Conservation (phyloP, 495 filamentous ascomycete genomes). For the Letharia lupina region DNA sequence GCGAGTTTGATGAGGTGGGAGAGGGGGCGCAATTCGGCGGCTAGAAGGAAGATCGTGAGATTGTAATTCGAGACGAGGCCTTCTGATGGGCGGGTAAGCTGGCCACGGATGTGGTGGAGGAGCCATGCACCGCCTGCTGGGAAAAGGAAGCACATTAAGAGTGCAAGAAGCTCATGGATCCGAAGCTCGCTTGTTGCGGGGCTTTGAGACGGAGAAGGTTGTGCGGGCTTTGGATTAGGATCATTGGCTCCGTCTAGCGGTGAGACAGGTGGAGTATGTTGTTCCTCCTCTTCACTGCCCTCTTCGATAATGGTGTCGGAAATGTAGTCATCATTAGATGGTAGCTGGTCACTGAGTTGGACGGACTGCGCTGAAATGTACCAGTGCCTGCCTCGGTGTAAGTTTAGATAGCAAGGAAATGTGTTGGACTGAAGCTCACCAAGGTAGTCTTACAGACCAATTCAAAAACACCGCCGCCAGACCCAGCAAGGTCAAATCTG, state of each 20-base stretch:
- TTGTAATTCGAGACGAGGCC: slow-evolving; percentile 86
- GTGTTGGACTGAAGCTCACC: slow-evolving; percentile 42
- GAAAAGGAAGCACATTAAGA: slow-evolving; percentile 69
- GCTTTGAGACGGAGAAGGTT: not conserved
- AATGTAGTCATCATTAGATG: slow-evolving; percentile 9
- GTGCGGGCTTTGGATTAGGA: slow-evolving; percentile 18
- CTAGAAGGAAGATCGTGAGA: slow-evolving; percentile 86
- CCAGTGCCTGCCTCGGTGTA: slow-evolving; percentile 62
- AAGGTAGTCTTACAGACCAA: slow-evolving; percentile 86
- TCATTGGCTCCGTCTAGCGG: slow-evolving; percentile 7
- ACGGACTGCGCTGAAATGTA: slow-evolving; percentile 71
- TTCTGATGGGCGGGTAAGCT: slow-evolving; percentile 74
- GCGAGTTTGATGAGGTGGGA: slow-evolving; percentile 75
- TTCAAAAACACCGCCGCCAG: slow-evolving; percentile 82
- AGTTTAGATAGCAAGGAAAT: not conserved
- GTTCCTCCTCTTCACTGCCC: slow-evolving; percentile 39
- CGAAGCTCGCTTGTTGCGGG: slow-evolving; percentile 58
- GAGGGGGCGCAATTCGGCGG: slow-evolving; percentile 73
- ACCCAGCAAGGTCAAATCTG: slow-evolving; percentile 71
- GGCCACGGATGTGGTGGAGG: slow-evolving; percentile 62
- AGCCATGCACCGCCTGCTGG: slow-evolving; percentile 72
- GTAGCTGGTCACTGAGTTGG: slow-evolving; percentile 36
- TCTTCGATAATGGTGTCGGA: slow-evolving; percentile 42
- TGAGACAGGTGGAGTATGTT: slow-evolving; percentile 22
- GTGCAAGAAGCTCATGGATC: slow-evolving; percentile 61